Conservation (phyloP, 495 filamentous ascomycete species). For the Aspergillus indologenus region DNA sequence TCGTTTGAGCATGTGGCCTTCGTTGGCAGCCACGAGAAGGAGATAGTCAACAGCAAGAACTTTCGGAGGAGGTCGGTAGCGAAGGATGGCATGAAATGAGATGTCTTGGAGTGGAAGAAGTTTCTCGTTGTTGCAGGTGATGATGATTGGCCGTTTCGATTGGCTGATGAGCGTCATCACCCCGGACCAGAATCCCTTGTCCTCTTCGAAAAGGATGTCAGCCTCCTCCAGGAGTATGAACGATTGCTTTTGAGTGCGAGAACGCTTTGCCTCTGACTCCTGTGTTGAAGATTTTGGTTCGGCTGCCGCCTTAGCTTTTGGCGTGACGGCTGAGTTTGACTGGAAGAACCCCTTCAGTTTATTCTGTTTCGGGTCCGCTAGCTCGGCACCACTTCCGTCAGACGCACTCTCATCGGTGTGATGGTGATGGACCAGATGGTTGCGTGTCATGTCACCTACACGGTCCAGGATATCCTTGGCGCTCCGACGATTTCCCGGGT, state of each 20-base stretch:
- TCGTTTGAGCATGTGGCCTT: conserved; percentile 78
- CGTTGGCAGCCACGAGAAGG: conserved; percentile 78
- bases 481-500: conserved; percentile 73
- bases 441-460: conserved; percentile 94
- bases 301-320: conserved; percentile 22
- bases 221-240: conserved; percentile 93
- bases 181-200: conserved; percentile 90
- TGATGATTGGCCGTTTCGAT: conserved; percentile 86
- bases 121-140: conserved; percentile 90
- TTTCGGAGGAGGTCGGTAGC: conserved; percentile 65
- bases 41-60: conserved; percentile 76
- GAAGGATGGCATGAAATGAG: conserved; percentile 78
- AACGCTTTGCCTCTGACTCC: conserved; percentile 35
- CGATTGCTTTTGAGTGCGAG: conserved; percentile 79
- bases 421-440: conserved; percentile 75
- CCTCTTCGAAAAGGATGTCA: conserved; percentile 89
- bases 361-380: conserved; percentile 65
- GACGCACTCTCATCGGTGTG: conserved; percentile 24
- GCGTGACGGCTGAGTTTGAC: conserved; percentile 28
- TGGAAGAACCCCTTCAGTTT: conserved; percentile 83
- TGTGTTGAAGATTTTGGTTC: conserved; percentile 18
- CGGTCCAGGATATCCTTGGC: conserved; percentile 88
- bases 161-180: conserved; percentile 71
- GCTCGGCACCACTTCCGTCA: conserved; percentile 16
- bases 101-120: conserved; percentile 68